These are phyloP conservation scores for Venturia pyrina DNA, from an alignment of 2,329 filamentous ascomycete species.

Conservation along the genomic window DNA sequence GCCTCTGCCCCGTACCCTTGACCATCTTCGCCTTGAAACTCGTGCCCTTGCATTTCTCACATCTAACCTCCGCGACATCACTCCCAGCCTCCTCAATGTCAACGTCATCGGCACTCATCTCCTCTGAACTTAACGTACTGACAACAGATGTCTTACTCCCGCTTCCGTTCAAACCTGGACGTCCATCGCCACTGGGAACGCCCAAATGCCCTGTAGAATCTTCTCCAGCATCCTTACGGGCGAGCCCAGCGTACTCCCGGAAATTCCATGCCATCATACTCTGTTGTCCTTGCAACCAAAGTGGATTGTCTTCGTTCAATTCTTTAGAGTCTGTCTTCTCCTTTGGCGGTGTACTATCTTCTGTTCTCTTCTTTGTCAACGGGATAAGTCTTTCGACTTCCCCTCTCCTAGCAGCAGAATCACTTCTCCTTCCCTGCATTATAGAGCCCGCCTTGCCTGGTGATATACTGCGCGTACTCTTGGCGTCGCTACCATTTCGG, in stretches of 20 bases:
- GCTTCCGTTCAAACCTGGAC: conserved; percentile 19
- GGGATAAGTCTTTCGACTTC: background rate
- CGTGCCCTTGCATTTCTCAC: conserved; percentile 46
- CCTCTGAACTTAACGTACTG: conserved; percentile 50
- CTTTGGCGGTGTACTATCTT: conserved; percentile 18
- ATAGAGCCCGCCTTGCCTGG: conserved; percentile 1
- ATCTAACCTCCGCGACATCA: conserved; percentile 40
- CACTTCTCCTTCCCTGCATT: background rate
- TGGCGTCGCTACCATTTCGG: conserved; percentile 20
- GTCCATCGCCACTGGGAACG: conserved; percentile 15
- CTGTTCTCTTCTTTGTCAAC: background rate
- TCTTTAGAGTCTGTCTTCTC: conserved; percentile 18
- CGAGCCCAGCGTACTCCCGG: conserved; percentile 16
- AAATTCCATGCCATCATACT: conserved; percentile 46
- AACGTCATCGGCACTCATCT: conserved; percentile 16
- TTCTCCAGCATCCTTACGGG: background rate
- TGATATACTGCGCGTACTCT: conserved; percentile 22
- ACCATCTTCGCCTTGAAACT: conserved; percentile 54
- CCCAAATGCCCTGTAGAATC: conserved; percentile 12
- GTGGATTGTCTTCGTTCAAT: conserved; percentile 28
- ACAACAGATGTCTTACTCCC: conserved; percentile 34
- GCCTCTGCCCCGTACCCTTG: conserved; percentile 41
- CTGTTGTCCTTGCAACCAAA: conserved; percentile 41
- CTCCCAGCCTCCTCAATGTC: conserved; percentile 35
- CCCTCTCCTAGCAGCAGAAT: background rate